Conservation (phyloP, 306 rosid species). For the Geum urbanum region DNA sequence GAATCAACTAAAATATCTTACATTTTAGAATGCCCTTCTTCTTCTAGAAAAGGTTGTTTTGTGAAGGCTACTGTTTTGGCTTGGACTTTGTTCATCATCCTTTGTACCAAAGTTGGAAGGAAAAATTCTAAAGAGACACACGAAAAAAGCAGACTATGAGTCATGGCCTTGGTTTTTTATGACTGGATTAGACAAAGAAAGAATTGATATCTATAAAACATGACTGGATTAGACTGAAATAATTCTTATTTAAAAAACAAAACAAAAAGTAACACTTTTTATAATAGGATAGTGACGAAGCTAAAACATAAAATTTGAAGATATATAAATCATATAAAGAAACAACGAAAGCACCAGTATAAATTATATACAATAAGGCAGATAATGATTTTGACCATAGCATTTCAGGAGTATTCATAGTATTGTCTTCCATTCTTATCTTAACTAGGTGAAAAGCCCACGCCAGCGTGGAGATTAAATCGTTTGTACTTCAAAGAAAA, state of each 20-base stretch:
- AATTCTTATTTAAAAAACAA: background rate
- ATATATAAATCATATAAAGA: too few relatives aligned
- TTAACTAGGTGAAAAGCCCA: too few relatives aligned
- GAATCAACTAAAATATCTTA: conserved; percentile 24
- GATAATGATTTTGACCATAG: too few relatives aligned
- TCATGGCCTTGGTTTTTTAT: background rate
- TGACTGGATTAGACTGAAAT: background rate
- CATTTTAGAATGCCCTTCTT: conserved; percentile 63
- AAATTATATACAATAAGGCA: too few relatives aligned
- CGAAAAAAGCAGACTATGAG: background rate
- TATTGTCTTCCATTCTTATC: too few relatives aligned
- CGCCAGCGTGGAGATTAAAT: too few relatives aligned
- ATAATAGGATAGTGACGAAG: background rate
- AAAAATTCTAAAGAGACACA: background rate
- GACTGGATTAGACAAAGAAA: background rate
- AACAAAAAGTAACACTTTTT: background rate
- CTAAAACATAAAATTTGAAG: too few relatives aligned
- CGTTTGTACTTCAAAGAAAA: too few relatives aligned
- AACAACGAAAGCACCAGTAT: too few relatives aligned
- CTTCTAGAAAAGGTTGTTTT: conserved; percentile 72
- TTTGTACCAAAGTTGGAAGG: conserved; percentile 3
- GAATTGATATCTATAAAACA: background rate
- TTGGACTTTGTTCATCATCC: conserved; percentile 39
- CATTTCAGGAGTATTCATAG: too few relatives aligned
- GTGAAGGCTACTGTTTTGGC: conserved; percentile 51